These are phyloP conservation scores for Echinosophora koreensis DNA, from an alignment of 306 rosid species.

Conservation along the genomic window DNA sequence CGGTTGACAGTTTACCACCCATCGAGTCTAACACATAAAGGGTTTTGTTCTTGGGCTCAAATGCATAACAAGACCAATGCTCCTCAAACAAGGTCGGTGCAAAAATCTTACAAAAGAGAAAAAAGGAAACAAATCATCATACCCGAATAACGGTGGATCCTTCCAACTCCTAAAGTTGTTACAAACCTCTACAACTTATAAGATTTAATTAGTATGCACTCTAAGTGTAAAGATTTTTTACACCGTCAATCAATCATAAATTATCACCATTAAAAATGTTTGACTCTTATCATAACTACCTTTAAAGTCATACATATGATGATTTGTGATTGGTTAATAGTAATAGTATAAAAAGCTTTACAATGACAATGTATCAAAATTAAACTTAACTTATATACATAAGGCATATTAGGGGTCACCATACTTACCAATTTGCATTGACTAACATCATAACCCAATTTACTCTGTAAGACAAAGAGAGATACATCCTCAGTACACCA, in stretches of 20 bases:
- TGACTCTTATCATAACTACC: no score
- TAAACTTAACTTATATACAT: background rate
- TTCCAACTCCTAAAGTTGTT: background rate
- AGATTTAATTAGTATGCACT: no score
- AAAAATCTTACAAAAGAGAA: constrained; percentile 31
- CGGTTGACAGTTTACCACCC: background rate
- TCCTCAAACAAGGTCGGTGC: constrained; percentile 39
- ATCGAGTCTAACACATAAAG: constrained; percentile 37
- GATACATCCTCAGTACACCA: constrained; percentile 42
- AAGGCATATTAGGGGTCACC: constrained; percentile 2
- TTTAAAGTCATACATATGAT: no score
- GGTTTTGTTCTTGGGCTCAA: constrained; percentile 31
- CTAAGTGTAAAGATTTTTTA: no score
- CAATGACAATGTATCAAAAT: no score
- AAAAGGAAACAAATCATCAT: constrained; percentile 12
- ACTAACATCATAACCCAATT: constrained; percentile 39
- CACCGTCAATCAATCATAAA: no score
- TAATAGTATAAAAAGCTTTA: no score
- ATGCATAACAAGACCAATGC: constrained; percentile 43
- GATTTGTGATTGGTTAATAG: no score
- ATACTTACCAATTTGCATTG: constrained; percentile 40
- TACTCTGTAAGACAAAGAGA: constrained; percentile 23
- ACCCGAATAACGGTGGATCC: background rate
- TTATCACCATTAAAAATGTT: no score
- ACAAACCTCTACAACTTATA: background rate